Evolutionary conservation across 2,329 filamentous ascomycete species (phyloP).

Genomic region (Aureobasidium sp.): DNA sequence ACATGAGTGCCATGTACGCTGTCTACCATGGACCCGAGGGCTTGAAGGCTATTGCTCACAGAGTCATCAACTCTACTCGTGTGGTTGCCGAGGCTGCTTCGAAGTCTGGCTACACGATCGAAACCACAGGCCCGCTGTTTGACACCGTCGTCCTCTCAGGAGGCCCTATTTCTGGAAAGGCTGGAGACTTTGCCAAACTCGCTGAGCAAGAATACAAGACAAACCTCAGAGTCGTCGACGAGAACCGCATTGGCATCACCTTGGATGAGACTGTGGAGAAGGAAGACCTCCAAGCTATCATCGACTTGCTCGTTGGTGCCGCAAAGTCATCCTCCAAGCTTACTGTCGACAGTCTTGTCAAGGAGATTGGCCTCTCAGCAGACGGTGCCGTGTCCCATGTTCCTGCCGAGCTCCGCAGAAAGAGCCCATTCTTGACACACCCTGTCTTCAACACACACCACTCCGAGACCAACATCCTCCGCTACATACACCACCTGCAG

Average conservation of each 20-base stretch:
- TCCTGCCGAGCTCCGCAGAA: conserved; percentile 59
- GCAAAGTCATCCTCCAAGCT: conserved; percentile 21
- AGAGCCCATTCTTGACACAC: conserved; percentile 72
- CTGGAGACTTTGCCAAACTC: conserved; percentile 43
- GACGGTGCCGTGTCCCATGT: conserved; percentile 34
- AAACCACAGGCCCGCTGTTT: conserved; percentile 51
- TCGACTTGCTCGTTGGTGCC: conserved; percentile 31
- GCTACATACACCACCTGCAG: conserved; percentile 88
- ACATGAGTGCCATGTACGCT: conserved; percentile 93
- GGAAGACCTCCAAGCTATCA: conserved; percentile 50
- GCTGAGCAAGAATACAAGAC: conserved; percentile 48
- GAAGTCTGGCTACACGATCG: conserved; percentile 49
- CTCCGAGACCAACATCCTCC: conserved; percentile 87
- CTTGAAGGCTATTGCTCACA: conserved; percentile 74
- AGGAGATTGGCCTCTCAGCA: conserved; percentile 32
- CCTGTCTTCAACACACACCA: conserved; percentile 93
- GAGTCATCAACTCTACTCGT: conserved; percentile 56
- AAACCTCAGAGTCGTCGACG: conserved; percentile 57
- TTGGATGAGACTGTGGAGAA: conserved; percentile 66
- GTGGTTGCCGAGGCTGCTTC: conserved; percentile 45
- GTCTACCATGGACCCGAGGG: conserved; percentile 86
- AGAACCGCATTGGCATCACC: conserved; percentile 62
- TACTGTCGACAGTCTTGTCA: conserved; percentile 26
- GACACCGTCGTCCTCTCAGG: conserved; percentile 66
- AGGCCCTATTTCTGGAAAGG: conserved; percentile 36